Evolutionary conservation across 768 basidiomycete species (phyloP).

Genomic region (Infundibulicybe gibba): DNA sequence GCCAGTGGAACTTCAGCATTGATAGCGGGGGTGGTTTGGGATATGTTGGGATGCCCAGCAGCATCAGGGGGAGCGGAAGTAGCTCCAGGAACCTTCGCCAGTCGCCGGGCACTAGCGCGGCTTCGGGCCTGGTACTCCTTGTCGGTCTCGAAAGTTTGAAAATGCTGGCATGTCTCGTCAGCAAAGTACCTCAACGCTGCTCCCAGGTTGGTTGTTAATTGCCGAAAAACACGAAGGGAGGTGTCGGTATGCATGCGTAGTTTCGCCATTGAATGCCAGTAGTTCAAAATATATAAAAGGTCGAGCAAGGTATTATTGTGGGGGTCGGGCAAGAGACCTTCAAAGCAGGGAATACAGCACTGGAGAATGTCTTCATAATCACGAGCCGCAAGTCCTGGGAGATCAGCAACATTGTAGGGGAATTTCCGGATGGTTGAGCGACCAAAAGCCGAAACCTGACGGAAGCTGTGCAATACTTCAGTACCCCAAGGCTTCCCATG

Average conservation of each 20-base stretch:
- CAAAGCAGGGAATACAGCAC: slow-evolving; percentile 29
- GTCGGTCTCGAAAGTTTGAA: slow-evolving; percentile 15
- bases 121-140: slow-evolving; percentile 7
- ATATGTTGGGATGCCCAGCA: no score
- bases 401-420: slow-evolving; percentile 22
- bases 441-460: slow-evolving; percentile 26
- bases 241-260: slow-evolving; percentile 22
- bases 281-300: slow-evolving; percentile 16
- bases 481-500: background rate
- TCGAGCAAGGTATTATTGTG: slow-evolving; percentile 16
- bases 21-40: background rate
- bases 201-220: slow-evolving; percentile 16
- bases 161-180: slow-evolving; percentile 12
- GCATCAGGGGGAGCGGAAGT: background rate
- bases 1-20: no score
- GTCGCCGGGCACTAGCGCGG: background rate
- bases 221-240: slow-evolving; percentile 13
- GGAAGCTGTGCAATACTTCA: slow-evolving; percentile 17
- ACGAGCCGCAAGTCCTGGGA: slow-evolving; percentile 28
- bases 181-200: slow-evolving; percentile 14
- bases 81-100: background rate
- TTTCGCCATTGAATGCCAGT: slow-evolving; percentile 26
- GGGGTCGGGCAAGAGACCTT: slow-evolving; percentile 22
- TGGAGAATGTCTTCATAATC: slow-evolving; percentile 38
- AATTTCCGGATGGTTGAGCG: slow-evolving; percentile 24